Evolutionary conservation across 257 asterid genomes (phyloP), one percentile per base, ranked within the genome.

Genomic region (Pogostemon cablin): DNA sequence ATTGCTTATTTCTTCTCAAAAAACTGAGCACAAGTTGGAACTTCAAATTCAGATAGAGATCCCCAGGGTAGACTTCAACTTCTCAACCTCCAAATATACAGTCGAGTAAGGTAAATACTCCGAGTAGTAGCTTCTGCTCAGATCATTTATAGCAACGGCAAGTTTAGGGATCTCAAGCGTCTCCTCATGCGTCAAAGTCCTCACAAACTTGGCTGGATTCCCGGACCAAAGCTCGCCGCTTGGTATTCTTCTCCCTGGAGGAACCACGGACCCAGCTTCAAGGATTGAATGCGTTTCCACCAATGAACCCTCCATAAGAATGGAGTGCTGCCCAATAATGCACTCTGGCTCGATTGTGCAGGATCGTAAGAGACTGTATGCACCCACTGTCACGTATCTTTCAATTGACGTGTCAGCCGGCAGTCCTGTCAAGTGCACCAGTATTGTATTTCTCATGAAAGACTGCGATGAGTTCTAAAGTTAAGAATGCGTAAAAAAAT

Each of bases 141-240:
- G 86, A 84, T 93, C 98, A 62, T 89, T 85, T 37, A 93, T 83
- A 0, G 96, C 97, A 7, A 92, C 90, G 0, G 99, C 87, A 60
- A 93, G 96, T 79, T 86, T 91, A 61, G 96, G 96, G 56, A 93
- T 91, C 86, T 93, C 97, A 10, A 87, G 71, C 11, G 86, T 86
- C 83, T 93, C 99, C 75, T 93, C 98, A 32, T 87, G 91, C 40
- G 95, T 87, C 81, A 91, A 79, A 47, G 86, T 76, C 82, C 98
- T 79, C 54, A 93, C 96, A 69, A 89, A 93, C 74, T 88, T 91
- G 48, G 98, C 98, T 0, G 99, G 99, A 81, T 91, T 93, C 58
- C 97, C 98, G 0, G 97, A 87, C 98, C 98, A 93, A 49, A 93
- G 95, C 79, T 93, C 98, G 46, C 98, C 97, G 20, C 77, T 85